Conservation (phyloP, 2,329 filamentous ascomycete species). For the Geoglossum cookeanum region DNA sequence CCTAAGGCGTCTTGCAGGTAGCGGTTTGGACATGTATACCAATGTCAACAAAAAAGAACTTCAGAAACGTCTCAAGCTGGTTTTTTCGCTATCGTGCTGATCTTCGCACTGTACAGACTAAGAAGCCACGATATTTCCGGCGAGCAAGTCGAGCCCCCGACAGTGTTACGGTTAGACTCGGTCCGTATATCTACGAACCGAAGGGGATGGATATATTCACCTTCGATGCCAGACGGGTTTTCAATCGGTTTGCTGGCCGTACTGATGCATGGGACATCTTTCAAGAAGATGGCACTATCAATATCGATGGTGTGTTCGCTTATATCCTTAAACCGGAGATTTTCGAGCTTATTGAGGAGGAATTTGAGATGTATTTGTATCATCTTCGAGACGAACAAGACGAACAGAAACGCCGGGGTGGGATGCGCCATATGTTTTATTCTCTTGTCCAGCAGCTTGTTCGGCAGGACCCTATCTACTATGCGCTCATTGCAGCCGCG, state of each 20-base stretch:
- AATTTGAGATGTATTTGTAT: conserved; percentile 1
- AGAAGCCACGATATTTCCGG: conserved; percentile 1
- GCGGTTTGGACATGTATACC: background rate
- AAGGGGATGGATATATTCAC: too few relatives aligned
- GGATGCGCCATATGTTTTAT: conserved; percentile 1
- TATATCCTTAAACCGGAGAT: background rate
- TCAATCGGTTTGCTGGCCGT: background rate
- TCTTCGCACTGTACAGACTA: background rate
- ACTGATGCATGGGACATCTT: background rate
- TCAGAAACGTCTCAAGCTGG: background rate
- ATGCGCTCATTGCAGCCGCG: background rate
- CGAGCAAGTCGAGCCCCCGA: background rate
- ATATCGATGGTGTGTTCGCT: background rate
- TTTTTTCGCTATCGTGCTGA: conserved; percentile 1
- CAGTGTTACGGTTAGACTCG: too few relatives aligned
- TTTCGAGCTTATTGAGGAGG: background rate
- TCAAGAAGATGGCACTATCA: background rate
- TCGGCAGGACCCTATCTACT: conserved; percentile 2
- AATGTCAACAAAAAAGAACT: background rate
- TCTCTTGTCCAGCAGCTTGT: background rate
- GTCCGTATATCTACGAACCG: too few relatives aligned
- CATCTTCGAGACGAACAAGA: background rate
- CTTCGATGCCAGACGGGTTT: background rate
- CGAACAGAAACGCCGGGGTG: background rate
- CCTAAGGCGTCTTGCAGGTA: background rate